Evolutionary conservation across 345 rosid species (phyloP), one percentile per base, ranked within the genome.

Genomic region (Microthlaspi erraticum): DNA sequence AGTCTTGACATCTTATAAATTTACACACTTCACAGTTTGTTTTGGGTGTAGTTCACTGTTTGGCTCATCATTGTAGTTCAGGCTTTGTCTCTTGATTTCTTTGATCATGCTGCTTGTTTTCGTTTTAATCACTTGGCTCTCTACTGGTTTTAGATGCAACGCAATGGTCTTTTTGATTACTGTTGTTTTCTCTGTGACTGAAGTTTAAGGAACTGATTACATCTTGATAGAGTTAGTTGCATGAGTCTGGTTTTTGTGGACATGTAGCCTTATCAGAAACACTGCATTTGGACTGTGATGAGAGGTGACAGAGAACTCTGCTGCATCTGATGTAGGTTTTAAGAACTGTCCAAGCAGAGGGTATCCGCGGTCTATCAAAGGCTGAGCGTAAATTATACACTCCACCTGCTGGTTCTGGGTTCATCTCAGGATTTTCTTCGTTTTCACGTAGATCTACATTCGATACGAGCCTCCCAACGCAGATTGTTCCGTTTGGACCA

Each of bases 351-450:
- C 96, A 86, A 83, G 91, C 97, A 8, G 97, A 91, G 68, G 97
- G 98, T 41, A 85, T 93, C 37, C 88, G 74, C 33, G 96, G 97
- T 56, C 96, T 91, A 37, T 88, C 97, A 20, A 85, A 86, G 80
- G 87, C 83, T 19, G 96, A 93, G 14, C 86, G 91, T 49, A 91
- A 85, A 81, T 63, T 72, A 39, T 91, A 86, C 79, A 82, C 87
- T 71, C 97, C 97, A 43, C 97, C 96, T 62, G 96, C 91, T 76
- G 97, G 97, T 74, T 91, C 96, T 3, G 97, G 98, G 16, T 91
- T 88, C 76, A 84, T 87, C 75, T 87, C 96, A 56, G 98, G 98
- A 60, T 86, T 87, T 77, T 78, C 86, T 69, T 83, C 92, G 42
- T 83, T 85, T 42, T 91, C 92, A 7, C 91, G 83, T 57, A 81